Base-by-base conservation (phyloP, 176 grass and related monocot species). In the Oryza nivara region DNA sequence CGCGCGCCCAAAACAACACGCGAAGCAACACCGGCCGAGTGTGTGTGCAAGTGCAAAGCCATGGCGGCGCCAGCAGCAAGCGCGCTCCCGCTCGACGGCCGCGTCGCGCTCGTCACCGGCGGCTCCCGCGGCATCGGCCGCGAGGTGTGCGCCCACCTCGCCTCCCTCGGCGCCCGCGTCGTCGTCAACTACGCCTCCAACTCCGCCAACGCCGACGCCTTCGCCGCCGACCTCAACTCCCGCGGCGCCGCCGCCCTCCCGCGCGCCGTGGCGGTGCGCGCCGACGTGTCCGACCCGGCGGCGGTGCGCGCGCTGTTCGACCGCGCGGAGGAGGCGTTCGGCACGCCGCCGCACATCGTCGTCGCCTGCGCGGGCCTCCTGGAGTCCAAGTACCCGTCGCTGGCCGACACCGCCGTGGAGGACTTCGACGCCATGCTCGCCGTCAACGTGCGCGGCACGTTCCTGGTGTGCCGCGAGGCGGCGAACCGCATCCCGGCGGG, bases 71-170 rank as follows among this genome's bases (percentile, higher is more conserved):
- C 6, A 75, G 3, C 38, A 35, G 4, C 34, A 0, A 35, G 38
- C 38, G 38, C 52, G 49, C 41, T 41, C 35, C 89, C 89, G 26
- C 94, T 92, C 12, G 83, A 79, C 36, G 94, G 85, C 63, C 89
- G 88, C 45, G 79, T 91, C 6, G 92, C 92, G 52, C 80, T 97
- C 51, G 76, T 92, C 58, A 97, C 86, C 0, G 94, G 94, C 74
- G 94, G 79, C 17, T 93, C 91, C 5, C 85, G 87, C 13, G 87
- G 91, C 82, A 93, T 97, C 79, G 91, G 91, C 49, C 87, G 91
- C 23, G 86, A 88, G 79, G 83, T 94, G 2, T 91, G 77, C 51
- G 9, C 79, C 68, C 88, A 94, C 30, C 89, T 97, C n/a, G 80
- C 89, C 19, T 74, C 89, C 54, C 94, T 97, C 48, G 92, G 90